Evolutionary conservation across 2,329 filamentous ascomycete species (phyloP).

Genomic region (Botrytis byssoidea): DNA sequence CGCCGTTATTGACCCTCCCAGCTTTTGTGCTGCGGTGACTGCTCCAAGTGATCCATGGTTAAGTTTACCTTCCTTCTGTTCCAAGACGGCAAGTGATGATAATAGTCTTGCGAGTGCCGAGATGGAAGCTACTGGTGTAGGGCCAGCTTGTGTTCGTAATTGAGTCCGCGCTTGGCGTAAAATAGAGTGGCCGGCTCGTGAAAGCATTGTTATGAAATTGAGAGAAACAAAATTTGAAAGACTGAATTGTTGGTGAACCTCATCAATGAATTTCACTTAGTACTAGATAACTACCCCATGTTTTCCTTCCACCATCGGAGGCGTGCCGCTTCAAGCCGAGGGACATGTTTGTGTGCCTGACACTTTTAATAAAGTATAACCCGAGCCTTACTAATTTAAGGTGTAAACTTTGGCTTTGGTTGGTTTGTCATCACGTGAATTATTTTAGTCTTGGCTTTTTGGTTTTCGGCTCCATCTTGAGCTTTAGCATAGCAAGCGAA

Average conservation of each 20-base stretch:
- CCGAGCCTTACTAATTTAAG: not conserved
- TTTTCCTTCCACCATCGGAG: slow-evolving; percentile 15
- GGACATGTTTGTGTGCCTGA: not conserved
- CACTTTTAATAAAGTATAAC: not conserved
- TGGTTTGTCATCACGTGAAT: slow-evolving; percentile 6
- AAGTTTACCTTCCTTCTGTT: slow-evolving; percentile 88
- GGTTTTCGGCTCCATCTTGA: slow-evolving; percentile 20
- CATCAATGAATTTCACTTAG: not conserved
- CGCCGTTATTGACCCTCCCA: slow-evolving; percentile 81
- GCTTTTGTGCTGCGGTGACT: slow-evolving; percentile 79
- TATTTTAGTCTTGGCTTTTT: slow-evolving; percentile 12
- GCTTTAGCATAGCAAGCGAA: slow-evolving; percentile 16
- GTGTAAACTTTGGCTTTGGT: not conserved
- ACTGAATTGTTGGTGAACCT: slow-evolving; percentile 19
- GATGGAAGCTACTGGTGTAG: slow-evolving; percentile 42
- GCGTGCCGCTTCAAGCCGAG: slow-evolving; percentile 19
- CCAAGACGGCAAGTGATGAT: slow-evolving; percentile 86
- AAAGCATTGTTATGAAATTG: slow-evolving; percentile 36
- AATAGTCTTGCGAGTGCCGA: slow-evolving; percentile 67
- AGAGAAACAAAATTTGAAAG: slow-evolving; percentile 16
- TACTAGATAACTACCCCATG: slow-evolving; percentile 13
- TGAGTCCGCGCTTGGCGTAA: slow-evolving; percentile 41
- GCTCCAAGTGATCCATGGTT: slow-evolving; percentile 79
- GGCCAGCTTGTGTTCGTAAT: slow-evolving; percentile 42
- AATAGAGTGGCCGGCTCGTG: slow-evolving; percentile 33